Base-by-base conservation (phyloP, 768 basidiomycete genomes). In the Nidularia pulvinata region DNA sequence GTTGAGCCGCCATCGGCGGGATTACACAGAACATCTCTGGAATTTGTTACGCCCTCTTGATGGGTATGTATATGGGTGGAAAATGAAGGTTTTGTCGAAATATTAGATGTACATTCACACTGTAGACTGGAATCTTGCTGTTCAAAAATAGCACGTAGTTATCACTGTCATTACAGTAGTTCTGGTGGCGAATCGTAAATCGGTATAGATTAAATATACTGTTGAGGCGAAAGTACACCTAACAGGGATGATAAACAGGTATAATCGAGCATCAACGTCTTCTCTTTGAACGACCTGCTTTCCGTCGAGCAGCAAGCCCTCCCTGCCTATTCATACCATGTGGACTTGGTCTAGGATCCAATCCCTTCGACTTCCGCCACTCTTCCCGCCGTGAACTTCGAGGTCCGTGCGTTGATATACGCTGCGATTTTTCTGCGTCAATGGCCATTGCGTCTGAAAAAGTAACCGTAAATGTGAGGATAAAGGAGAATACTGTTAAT, bases 291-390 rank as follows among this genome's bases (percentile, higher is more conserved):
- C 86, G 80, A 34, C 90, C 90, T 39, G 89, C 76, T 68, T 84
- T 89, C 58, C 86, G 76, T 51, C 79, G 74, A 34, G 79, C 86
- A 39, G 81, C 82, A 13, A 82, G 52, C 10, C 71, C 72, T 33
- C 88, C 89, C 64, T 91, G 87, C 36, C 85, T 78, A 62, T 89
- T 91, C 77, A 86, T 79, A 34, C 80, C 82, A 39, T 66, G 73
- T 7, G 77, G 65, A 55, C 74, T 75, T 6, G 81, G 75, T 58
- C 80, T 66, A 25, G 84, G 69, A 6, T 73, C 63, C 68, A 91
- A 62, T 33, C 93, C 93, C 65, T 93, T 95, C 22, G 92, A 87
- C 52, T 71, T 72, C 65, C 92, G 75, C 93, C 93, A 95, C 58
- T 84, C 77, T 65, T 93, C 93, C 57, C 90, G 78, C 55, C 93